Conservation (phyloP, 164 flowering plant genomes). For the Santalum album region DNA sequence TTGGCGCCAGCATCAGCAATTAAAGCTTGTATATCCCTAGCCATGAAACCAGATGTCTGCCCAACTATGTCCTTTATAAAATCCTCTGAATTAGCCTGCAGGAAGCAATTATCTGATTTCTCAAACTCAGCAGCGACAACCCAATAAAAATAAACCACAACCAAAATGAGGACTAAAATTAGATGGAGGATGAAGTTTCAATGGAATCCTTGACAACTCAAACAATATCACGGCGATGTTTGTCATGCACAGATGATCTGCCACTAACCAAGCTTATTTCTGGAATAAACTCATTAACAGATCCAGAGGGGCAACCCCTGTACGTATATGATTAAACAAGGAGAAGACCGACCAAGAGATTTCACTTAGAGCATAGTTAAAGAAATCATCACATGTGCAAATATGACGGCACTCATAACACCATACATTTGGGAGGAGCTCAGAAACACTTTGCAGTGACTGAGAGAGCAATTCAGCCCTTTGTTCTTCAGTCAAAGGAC, state of each 20-base stretch:
- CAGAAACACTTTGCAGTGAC: slow-evolving; percentile 41
- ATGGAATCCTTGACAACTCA: too few relatives aligned
- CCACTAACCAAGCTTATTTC: neutral
- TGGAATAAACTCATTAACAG: neutral
- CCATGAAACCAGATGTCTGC: slow-evolving; percentile 88
- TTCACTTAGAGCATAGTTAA: too few relatives aligned
- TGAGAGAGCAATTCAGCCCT: slow-evolving; percentile 65
- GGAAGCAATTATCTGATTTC: slow-evolving; percentile 13
- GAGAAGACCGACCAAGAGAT: too few relatives aligned
- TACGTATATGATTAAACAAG: too few relatives aligned
- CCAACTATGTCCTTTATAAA: slow-evolving; percentile 59
- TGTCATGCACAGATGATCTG: too few relatives aligned
- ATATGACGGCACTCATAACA: too few relatives aligned
- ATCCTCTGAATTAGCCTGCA: slow-evolving; percentile 50
- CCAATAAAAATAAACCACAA: neutral
- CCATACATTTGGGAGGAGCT: slow-evolving; percentile 18
- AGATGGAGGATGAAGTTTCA: neutral
- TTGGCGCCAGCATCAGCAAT: slow-evolving; percentile 81
- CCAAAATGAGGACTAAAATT: neutral
- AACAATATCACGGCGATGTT: too few relatives aligned
- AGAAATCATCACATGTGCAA: too few relatives aligned
- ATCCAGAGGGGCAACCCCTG: too few relatives aligned
- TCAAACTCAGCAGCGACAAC: slow-evolving; percentile 15
- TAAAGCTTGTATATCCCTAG: slow-evolving; percentile 68
- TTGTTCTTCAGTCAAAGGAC: slow-evolving; percentile 71